A percentile compares a stretch with the other conserved stretches of the same genome.
phyloP scores from a whole-genome alignment of 257 asterid genomes.

The Euphrasia confusa region DNA sequence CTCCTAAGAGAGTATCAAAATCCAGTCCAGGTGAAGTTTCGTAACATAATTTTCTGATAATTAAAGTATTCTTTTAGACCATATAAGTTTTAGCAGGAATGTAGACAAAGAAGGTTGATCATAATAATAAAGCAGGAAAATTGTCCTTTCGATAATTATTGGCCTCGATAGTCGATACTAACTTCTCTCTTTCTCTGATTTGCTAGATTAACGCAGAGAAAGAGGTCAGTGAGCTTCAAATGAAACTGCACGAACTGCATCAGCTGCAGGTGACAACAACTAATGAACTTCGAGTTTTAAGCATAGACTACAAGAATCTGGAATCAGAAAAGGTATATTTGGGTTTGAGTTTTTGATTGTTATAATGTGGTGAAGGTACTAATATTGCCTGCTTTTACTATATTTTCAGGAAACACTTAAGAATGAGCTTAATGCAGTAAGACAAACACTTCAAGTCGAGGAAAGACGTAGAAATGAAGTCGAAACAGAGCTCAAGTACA shows the following conservation, averaged over 20 bases:
- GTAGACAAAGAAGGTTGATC: too few relatives aligned
- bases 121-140: too few relatives aligned
- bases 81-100: background rate
- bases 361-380: too few relatives aligned
- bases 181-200: slow-evolving; percentile 2
- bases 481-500: slow-evolving; percentile 58
- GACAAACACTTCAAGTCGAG: slow-evolving; percentile 53
- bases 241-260: slow-evolving; percentile 48
- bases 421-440: slow-evolving; percentile 47
- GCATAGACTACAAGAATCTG: slow-evolving; percentile 45
- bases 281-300: slow-evolving; percentile 44
- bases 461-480: slow-evolving; percentile 68
- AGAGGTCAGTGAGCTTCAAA: slow-evolving; percentile 50
- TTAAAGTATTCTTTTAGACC: background rate
- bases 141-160: too few relatives aligned
- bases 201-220: slow-evolving; percentile 40
- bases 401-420: slow-evolving; percentile 41
- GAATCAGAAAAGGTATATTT: slow-evolving; percentile 64
- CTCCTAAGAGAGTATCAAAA: slow-evolving; percentile 39
- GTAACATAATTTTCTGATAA: background rate
- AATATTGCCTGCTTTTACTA: slow-evolving; percentile 16
- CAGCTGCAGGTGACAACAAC: slow-evolving; percentile 51
- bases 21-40: slow-evolving; percentile 49
- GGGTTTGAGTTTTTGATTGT: too few relatives aligned
- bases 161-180: slow-evolving; percentile 2